Percentiles rank a stretch among this genome's conserved stretches.
phyloP scores from a whole-genome alignment of 257 asterid genomes.

The Coffea canephora region DNA sequence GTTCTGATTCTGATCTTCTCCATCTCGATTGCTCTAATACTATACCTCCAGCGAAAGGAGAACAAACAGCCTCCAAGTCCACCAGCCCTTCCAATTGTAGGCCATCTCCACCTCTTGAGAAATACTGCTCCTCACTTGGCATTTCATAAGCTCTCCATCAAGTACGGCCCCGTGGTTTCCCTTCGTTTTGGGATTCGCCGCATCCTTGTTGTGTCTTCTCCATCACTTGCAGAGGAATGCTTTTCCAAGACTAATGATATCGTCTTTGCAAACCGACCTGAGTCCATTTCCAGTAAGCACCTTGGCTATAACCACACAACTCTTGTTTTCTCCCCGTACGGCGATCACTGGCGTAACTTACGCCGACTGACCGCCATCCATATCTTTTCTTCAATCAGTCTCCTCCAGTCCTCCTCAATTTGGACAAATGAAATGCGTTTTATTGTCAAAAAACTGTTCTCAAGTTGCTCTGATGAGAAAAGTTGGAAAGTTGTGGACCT shows the following conservation, averaged over 20 bases:
- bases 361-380: slow-evolving; percentile 37
- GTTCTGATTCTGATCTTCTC: not conserved
- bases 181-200: slow-evolving; percentile 40
- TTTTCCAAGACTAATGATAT: slow-evolving; percentile 37
- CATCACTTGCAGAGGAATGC: slow-evolving; percentile 47
- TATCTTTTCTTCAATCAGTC: slow-evolving; percentile 38
- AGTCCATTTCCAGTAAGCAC: slow-evolving; percentile 26
- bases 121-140: slow-evolving; percentile 28
- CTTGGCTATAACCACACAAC: slow-evolving; percentile 47
- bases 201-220: slow-evolving; percentile 41
- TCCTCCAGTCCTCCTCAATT: slow-evolving; percentile 24
- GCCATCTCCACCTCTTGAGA: slow-evolving; percentile 60
- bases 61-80: slow-evolving; percentile 57
- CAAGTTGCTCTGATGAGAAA: slow-evolving; percentile 1
- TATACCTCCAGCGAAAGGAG: not conserved
- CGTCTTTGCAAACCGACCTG: slow-evolving; percentile 47
- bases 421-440: slow-evolving; percentile 33
- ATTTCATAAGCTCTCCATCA: slow-evolving; percentile 36
- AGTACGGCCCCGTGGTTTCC: slow-evolving; percentile 43
- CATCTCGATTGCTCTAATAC: not conserved
- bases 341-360: slow-evolving; percentile 56
- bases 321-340: slow-evolving; percentile 43
- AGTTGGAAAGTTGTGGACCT: slow-evolving; percentile 25
- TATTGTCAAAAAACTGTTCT: slow-evolving; percentile 21
- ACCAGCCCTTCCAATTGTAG: slow-evolving; percentile 40